A percentile compares a stretch with the other conserved stretches of the same genome.
These are phyloP conservation scores for Penstemon barbatus DNA, from an alignment of 257 asterid species.

Conservation along the genomic window DNA sequence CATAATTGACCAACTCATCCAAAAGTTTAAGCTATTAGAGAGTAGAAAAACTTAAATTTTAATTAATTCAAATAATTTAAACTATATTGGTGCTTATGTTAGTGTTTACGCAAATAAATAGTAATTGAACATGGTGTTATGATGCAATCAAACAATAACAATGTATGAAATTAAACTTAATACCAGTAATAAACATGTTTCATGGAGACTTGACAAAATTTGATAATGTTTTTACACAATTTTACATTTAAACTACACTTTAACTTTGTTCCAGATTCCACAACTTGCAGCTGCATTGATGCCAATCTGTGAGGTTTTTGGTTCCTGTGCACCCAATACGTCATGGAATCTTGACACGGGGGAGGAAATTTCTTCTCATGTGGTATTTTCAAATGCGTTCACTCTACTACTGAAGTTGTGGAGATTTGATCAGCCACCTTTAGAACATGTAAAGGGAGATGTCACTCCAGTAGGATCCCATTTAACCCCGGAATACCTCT, in stretches of 20 bases:
- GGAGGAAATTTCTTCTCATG: slow-evolving; percentile 78
- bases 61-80: too few relatives aligned
- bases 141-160: not conserved
- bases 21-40: too few relatives aligned
- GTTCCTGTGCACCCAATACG: slow-evolving; percentile 81
- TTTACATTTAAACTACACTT: slow-evolving; percentile 21
- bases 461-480: slow-evolving; percentile 69
- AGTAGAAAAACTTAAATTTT: too few relatives aligned
- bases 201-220: not conserved
- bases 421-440: slow-evolving; percentile 93
- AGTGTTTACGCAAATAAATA: slow-evolving; percentile 4
- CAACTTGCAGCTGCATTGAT: slow-evolving; percentile 95
- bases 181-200: not conserved
- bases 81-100: slow-evolving; percentile 1
- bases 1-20: too few relatives aligned
- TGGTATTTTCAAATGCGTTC: slow-evolving; percentile 90
- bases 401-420: slow-evolving; percentile 83
- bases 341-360: slow-evolving; percentile 74
- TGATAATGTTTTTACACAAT: slow-evolving; percentile 6
- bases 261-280: slow-evolving; percentile 67
- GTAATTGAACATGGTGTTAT: slow-evolving; percentile 9
- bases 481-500: slow-evolving; percentile 81
- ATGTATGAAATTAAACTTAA: slow-evolving; percentile 1
- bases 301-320: slow-evolving; percentile 95
- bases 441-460: slow-evolving; percentile 71